Base-by-base conservation (phyloP, 139 green algal genomes). In the Chlamydomonas schloesseri region DNA sequence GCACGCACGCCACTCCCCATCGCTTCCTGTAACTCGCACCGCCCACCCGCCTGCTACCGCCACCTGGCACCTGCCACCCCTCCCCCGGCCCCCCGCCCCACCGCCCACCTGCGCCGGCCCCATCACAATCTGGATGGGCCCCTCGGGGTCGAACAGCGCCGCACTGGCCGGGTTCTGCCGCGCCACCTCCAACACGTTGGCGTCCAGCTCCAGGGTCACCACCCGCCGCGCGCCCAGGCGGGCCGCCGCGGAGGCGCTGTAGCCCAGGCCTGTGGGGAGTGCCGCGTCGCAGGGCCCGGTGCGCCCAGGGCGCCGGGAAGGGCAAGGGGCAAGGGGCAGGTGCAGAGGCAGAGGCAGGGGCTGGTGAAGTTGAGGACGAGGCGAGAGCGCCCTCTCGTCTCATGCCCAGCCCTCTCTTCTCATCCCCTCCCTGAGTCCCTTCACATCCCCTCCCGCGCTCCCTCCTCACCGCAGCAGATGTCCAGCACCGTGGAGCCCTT, bases 171-270 rank as follows among this genome's bases (percentile, higher is more conserved):
- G 50, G 53, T 87, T 87, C 81, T 87, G 81, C 10, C 70, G 50
- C 42, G 81, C 81, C 55, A 87, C 55, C 71, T 87, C 82, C 71
- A 87, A 37, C 53, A 87, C 82, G n/a, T 23, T 50, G 3, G 71
- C 57, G 37, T 88, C 57, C 37, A 75, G 37, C 72, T 88, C 82
- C 58, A 88, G 60, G n/a, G 72, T 76, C 28, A 88, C 46, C 58
- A 88, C 82, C 33, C 33, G 55, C 24, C 34, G 34, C 21, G 82
- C 82, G 11, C 82, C 82, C 58, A 70, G 53, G 5, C 82, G 71
- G 31, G 60, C 60, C 23, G 31, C 53, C 23, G 82, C 82, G 28
- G 82, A 75, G 57, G 82, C 72, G 58, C 72, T 82, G 72, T 88
- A 88, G 60, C 82, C 82, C 46, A 88, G 82, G 58, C 82, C 82